Evolutionary conservation across 495 filamentous ascomycete species (phyloP), one percentile per base, ranked within the genome.

Genomic region (Sabuloglossum arenarium): DNA sequence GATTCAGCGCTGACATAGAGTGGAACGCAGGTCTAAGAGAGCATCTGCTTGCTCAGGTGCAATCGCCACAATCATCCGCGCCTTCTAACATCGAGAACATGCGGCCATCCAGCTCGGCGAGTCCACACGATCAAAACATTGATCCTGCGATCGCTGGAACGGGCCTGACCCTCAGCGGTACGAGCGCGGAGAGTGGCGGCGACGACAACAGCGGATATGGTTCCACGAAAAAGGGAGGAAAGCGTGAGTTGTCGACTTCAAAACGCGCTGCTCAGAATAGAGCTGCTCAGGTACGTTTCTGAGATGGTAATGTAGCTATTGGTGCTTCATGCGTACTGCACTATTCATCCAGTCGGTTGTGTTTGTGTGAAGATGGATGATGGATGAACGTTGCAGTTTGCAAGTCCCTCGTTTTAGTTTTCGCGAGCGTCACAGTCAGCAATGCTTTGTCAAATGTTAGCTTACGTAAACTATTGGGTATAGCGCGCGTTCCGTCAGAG

Each of bases 221-320:
- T 53, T 65, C 61, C 57, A 0, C 59, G 66, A 51, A 70, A 39
- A 79, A 76, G 64, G 68, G 69, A 8, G 73, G 71, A 31, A 94
- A 95, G 70, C 76, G 91, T 45, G 91, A 96, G 69, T 70, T 98
- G 51, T 94, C 88, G 24, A 88, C 86, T 14, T 91, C 86, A 46
- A 98, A 98, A 70, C 81, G 91, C 59, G 91, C 91, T 21, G 91
- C 93, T 42, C 91, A 98, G 67, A 98, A 98, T 64, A 76, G 91
- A 62, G 91, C 91, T 61, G 91, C 91, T 49, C 91, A 98, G 82
- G 91, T 96, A 77, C 28, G 55, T 49, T 43, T 4, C 29, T 21
- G 10, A 31, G 2, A 21, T 1, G 34, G n/a, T 10, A 43, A 3
- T 43, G n/a, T 21, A 21, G 39, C 19, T 55, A 53, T 25, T 28